These are phyloP conservation scores for Ogataea allantospora DNA, from an alignment of 805 yeast species.

Conservation along the genomic window DNA sequence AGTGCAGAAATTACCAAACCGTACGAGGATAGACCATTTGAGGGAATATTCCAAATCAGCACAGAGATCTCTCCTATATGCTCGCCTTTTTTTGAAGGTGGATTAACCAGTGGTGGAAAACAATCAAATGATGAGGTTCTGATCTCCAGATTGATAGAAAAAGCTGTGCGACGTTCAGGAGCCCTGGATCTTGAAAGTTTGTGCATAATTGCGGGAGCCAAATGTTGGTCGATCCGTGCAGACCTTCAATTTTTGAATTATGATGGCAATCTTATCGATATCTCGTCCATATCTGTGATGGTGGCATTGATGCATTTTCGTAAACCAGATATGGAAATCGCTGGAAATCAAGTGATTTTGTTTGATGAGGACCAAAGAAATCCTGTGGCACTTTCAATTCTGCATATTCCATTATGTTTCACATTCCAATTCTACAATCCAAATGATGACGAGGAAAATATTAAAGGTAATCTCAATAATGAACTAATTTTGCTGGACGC, in stretches of 20 bases:
- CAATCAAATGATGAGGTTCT: slow-evolving; percentile 79
- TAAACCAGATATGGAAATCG: slow-evolving; percentile 78
- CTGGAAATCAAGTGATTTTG: slow-evolving; percentile 61
- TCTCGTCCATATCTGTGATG: slow-evolving; percentile 87
- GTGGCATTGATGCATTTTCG: slow-evolving; percentile 79
- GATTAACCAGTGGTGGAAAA: slow-evolving; percentile 35
- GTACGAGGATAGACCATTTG: slow-evolving; percentile 88
- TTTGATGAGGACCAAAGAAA: slow-evolving; percentile 77
- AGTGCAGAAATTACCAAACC: slow-evolving; percentile 78
- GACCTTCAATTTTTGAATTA: slow-evolving; percentile 85
- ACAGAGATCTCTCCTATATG: slow-evolving; percentile 93
- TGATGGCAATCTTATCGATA: slow-evolving; percentile 92
- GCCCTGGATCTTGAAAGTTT: slow-evolving; percentile 88
- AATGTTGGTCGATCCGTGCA: slow-evolving; percentile 89
- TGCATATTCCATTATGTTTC: slow-evolving; percentile 88
- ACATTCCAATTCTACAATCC: slow-evolving; percentile 86
- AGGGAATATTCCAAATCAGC: slow-evolving; percentile 79
- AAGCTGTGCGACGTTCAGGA: slow-evolving; percentile 85
- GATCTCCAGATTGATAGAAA: slow-evolving; percentile 81
- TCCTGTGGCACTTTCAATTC: slow-evolving; percentile 79
- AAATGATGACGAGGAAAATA: slow-evolving; percentile 58
- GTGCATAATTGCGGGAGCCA: slow-evolving; percentile 86
- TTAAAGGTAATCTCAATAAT: slow-evolving; percentile 60
- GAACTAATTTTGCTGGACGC: slow-evolving; percentile 76
- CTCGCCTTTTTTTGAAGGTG: slow-evolving; percentile 76